Conservation (phyloP, 768 basidiomycete species). For the Mrakia gelida region DNA sequence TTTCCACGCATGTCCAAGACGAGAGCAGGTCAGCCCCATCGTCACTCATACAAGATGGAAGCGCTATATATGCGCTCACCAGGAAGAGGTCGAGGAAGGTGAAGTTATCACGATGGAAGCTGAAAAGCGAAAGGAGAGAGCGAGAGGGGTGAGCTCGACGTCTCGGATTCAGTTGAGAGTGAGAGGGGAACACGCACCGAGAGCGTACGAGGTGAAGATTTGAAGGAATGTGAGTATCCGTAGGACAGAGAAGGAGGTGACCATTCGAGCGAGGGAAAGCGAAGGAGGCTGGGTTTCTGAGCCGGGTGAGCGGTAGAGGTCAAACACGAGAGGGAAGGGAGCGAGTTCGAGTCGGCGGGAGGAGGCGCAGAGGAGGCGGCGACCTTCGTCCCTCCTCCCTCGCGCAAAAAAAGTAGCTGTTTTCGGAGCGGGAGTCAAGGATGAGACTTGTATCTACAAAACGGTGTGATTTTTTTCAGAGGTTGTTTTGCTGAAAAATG, state of each 20-base stretch:
- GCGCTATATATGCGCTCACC: neutral
- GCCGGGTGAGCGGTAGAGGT: neutral
- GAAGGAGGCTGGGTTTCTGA: neutral
- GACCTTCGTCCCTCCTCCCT: too few relatives aligned
- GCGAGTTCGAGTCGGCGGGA: neutral
- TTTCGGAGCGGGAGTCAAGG: neutral
- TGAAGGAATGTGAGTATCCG: neutral
- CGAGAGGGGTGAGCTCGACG: slow-evolving; percentile 1
- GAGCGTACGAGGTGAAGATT: neutral
- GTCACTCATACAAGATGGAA: neutral
- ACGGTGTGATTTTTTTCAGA: too few relatives aligned
- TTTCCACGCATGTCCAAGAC: neutral
- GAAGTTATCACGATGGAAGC: neutral
- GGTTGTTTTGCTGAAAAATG: too few relatives aligned
- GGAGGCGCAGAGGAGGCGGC: neutral
- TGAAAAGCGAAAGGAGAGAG: neutral
- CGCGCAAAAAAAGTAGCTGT: too few relatives aligned
- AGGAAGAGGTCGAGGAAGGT: neutral
- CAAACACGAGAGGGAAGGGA: neutral
- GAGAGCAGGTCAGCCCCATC: neutral
- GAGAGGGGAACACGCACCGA: neutral
- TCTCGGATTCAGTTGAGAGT: neutral
- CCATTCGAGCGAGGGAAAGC: neutral
- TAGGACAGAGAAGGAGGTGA: neutral
- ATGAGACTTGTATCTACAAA: too few relatives aligned